Evolutionary conservation across 495 filamentous ascomycete species (phyloP), one percentile per base, ranked within the genome.

Genomic region (Penicillium daleae): DNA sequence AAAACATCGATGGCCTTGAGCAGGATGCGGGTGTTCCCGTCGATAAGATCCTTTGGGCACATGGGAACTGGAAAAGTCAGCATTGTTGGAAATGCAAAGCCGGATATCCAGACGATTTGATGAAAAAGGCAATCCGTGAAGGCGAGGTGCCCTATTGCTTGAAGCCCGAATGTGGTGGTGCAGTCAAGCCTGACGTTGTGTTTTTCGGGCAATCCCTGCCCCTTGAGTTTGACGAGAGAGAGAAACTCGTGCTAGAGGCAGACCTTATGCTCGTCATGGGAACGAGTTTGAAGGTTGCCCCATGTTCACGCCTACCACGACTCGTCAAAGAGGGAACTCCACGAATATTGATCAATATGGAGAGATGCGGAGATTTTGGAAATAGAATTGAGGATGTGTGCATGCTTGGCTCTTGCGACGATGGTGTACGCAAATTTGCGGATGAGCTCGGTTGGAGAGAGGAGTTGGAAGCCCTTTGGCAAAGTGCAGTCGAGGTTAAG

Each of bases 1-100:
- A 97, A 72, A 97, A 97, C 73, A 94, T 97, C 69, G 93, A 97
- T 76, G 89, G 87, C 56, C 80, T 97, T 19, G 93, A 97, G 72
- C 81, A 90, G 21, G 83, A 83, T 58, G 93, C 93, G 10, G 93
- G 93, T 22, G 86, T 97, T 9, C 89, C 90, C 0, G 71, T 68
- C 0, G 84, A 92, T 7, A 85, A 85, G 68, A 88, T 97, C 46
- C 80, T 97, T 5, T 90, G 93, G 72, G 88, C 89, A 9, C 93
- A 97, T 75, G 93, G 93, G 39, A 92, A 86, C 66, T 97, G 96
- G 77, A 92, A 91, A 24, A 80, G 75, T 15, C 92, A 96, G 73
- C 82, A 84, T 40, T 97, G 93, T 71, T 89, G 90, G 59, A 89
- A 92, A 17, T 97, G 93, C 76, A 83, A 85, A 51, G 71, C 73